A percentile compares a stretch with the other conserved stretches of the same genome.
These are phyloP conservation scores for Suillus fuscotomentosus DNA, from an alignment of 768 basidiomycete genomes.

Conservation along the genomic window DNA sequence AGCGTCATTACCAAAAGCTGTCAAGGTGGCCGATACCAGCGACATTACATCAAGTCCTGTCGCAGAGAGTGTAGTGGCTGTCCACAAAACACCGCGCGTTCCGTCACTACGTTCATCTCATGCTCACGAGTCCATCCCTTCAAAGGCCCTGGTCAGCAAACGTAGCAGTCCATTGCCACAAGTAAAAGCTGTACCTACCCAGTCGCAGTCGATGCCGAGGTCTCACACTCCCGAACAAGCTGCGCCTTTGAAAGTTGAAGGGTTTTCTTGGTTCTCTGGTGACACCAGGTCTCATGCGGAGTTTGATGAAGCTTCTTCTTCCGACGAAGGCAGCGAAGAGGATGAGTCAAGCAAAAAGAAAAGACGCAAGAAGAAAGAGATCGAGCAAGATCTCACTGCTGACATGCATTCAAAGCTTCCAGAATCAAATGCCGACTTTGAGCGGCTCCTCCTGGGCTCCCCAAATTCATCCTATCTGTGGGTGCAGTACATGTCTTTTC, in stretches of 20 bases:
- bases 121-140: slow-evolving; percentile 60
- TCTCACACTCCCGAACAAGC: not conserved
- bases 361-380: slow-evolving; percentile 66
- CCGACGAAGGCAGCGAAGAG: slow-evolving; percentile 38
- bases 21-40: slow-evolving; percentile 57
- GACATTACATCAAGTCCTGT: slow-evolving; percentile 74
- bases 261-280: slow-evolving; percentile 71
- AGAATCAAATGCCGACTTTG: slow-evolving; percentile 93
- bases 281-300: slow-evolving; percentile 36
- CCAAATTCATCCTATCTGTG: slow-evolving; percentile 97
- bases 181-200: slow-evolving; percentile 40
- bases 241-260: slow-evolving; percentile 49
- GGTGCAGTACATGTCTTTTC: slow-evolving; percentile 99
- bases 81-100: slow-evolving; percentile 84
- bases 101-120: slow-evolving; percentile 52
- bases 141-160: slow-evolving; percentile 84
- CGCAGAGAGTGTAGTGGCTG: slow-evolving; percentile 67
- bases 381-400: slow-evolving; percentile 79
- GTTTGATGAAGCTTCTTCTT: slow-evolving; percentile 42
- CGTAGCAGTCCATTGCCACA: slow-evolving; percentile 64
- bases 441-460: slow-evolving; percentile 86
- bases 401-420: slow-evolving; percentile 85
- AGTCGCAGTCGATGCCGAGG: not conserved
- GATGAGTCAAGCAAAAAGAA: slow-evolving; percentile 42
- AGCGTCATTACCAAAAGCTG: slow-evolving; percentile 52